These are phyloP conservation scores for Ensete ventricosum DNA, from an alignment of 176 grass and related monocot genomes.

Conservation along the genomic window DNA sequence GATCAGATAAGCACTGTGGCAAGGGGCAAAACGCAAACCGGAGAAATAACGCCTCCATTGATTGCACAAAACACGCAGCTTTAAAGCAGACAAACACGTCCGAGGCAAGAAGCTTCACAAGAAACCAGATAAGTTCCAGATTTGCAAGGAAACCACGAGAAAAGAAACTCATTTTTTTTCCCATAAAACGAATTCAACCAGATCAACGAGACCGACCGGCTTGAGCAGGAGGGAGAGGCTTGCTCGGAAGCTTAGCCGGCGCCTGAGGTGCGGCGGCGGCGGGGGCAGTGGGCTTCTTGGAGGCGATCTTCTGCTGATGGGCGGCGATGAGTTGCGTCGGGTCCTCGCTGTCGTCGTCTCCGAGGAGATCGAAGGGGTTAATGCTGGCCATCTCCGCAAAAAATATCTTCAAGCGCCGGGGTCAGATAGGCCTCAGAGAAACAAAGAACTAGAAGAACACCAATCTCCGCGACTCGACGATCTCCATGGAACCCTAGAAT, in stretches of 20 bases:
- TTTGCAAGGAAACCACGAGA: not conserved
- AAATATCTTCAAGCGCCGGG: not conserved
- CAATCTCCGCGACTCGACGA: not conserved
- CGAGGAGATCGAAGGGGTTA: constrained; percentile 67
- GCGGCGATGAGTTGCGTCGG: constrained; percentile 50
- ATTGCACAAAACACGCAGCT: not conserved
- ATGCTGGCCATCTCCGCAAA: constrained; percentile 35
- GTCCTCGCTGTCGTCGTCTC: constrained; percentile 75
- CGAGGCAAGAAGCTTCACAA: not conserved
- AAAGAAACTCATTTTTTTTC: not conserved
- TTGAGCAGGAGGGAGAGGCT: constrained; percentile 56
- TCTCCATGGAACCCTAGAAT: not conserved
- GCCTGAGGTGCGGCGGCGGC: constrained; percentile 13
- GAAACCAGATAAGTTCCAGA: not conserved
- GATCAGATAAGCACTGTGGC: not conserved
- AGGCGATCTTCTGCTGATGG: constrained; percentile 23
- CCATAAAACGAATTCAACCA: not conserved
- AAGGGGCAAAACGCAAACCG: too few relatives aligned
- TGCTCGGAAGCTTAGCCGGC: constrained; percentile 50
- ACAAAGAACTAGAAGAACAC: constrained; percentile 21
- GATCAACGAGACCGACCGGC: constrained; percentile 36
- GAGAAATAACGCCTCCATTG: not conserved
- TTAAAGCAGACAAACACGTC: not conserved
- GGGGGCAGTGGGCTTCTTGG: constrained; percentile 23
- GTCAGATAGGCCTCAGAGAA: not conserved